These are phyloP conservation scores for Adansonia digitata DNA, from an alignment of 345 rosid species.

Conservation along the genomic window DNA sequence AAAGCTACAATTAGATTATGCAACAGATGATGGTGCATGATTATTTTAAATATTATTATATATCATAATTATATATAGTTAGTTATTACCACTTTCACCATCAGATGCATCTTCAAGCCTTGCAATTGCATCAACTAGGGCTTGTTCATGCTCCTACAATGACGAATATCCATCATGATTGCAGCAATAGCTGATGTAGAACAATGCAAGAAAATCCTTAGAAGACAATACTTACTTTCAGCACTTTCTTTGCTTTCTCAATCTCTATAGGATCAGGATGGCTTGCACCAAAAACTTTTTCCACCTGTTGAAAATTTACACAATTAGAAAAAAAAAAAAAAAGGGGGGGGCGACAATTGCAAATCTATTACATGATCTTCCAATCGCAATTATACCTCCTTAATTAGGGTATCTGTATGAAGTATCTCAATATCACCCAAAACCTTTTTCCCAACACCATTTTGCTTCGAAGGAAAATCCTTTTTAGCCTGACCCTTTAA, in stretches of 20 bases:
- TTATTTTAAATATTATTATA: constrained; percentile 18
- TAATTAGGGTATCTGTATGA: constrained; percentile 79
- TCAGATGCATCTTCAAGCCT: constrained; percentile 93
- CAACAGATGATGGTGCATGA: constrained; percentile 27
- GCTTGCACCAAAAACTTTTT: constrained; percentile 64
- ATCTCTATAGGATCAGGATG: constrained; percentile 69
- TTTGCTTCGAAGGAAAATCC: constrained; percentile 49
- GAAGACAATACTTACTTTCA: constrained; percentile 46
- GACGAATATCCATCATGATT: constrained; percentile 7
- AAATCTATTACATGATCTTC: constrained; percentile 5
- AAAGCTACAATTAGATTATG: constrained; percentile 27
- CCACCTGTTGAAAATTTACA: constrained; percentile 52
- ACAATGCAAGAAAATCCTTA: not conserved
- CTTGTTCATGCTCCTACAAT: constrained; percentile 83
- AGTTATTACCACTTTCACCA: constrained; percentile 95
- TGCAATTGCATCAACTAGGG: constrained; percentile 80
- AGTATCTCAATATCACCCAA: constrained; percentile 85
- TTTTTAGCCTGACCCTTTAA: constrained; percentile 43
- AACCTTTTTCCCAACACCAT: constrained; percentile 72
- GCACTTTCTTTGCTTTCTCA: constrained; percentile 84
- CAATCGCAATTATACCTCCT: constrained; percentile 53
- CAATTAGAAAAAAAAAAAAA: not conserved
- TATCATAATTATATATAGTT: constrained; percentile 41
- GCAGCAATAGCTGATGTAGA: not conserved
- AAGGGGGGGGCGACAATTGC: not conserved